These are phyloP conservation scores for Talaromyces sp. DNA, from an alignment of 2,329 filamentous ascomycete species.

Conservation along the genomic window DNA sequence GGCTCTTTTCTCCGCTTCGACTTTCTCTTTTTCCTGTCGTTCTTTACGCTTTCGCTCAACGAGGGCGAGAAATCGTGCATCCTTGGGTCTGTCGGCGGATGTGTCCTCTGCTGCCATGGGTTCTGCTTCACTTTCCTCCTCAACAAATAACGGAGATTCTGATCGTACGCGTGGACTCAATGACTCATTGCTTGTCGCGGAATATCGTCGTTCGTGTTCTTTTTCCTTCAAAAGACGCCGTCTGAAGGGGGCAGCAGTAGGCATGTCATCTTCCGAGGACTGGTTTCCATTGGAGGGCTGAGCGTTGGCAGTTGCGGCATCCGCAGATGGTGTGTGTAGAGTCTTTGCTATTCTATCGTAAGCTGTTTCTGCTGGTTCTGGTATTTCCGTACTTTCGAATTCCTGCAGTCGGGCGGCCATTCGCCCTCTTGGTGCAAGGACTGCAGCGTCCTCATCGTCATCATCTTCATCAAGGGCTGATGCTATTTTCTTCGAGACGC, in stretches of 20 bases:
- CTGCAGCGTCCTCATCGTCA: slow-evolving; percentile 42
- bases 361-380: slow-evolving; percentile 31
- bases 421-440: slow-evolving; percentile 57
- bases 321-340: slow-evolving; percentile 15
- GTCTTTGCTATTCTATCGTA: slow-evolving; percentile 36
- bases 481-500: not conserved
- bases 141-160: slow-evolving; percentile 44
- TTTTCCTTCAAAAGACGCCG: slow-evolving; percentile 27
- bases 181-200: slow-evolving; percentile 27
- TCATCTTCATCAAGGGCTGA: slow-evolving; percentile 3
- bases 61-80: slow-evolving; percentile 65
- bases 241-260: slow-evolving; percentile 26
- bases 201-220: slow-evolving; percentile 28
- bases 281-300: slow-evolving; percentile 38
- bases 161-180: slow-evolving; percentile 27
- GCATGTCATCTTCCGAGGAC: slow-evolving; percentile 32
- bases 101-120: slow-evolving; percentile 25
- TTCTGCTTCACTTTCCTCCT: slow-evolving; percentile 26
- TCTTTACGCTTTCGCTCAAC: slow-evolving; percentile 71
- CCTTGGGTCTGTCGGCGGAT: slow-evolving; percentile 28
- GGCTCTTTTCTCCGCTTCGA: slow-evolving; percentile 41
- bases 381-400: slow-evolving; percentile 24
- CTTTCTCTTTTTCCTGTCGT: slow-evolving; percentile 62
- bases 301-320: slow-evolving; percentile 9
- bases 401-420: slow-evolving; percentile 63